These are phyloP conservation scores for Fusarium chlamydosporum DNA, from an alignment of 2,329 filamentous ascomycete genomes.

Conservation along the genomic window DNA sequence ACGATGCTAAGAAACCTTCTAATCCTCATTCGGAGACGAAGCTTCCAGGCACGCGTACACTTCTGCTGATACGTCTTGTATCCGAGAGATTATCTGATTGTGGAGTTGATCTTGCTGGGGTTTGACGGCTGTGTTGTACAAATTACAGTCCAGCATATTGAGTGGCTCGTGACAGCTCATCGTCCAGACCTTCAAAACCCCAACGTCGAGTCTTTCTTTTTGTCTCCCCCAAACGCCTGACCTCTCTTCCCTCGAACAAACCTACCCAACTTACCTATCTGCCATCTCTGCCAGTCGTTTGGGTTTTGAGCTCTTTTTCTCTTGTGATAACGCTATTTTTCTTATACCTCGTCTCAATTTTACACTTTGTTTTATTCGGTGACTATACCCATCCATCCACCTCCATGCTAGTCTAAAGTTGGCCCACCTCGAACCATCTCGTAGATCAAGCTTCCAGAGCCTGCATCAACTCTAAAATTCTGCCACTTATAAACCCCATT, in stretches of 20 bases:
- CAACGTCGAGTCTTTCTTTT: slow-evolving; percentile 20
- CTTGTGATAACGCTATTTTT: slow-evolving; percentile 2
- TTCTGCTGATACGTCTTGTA: slow-evolving; percentile 34
- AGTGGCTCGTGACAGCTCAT: slow-evolving; percentile 40
- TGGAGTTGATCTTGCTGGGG: slow-evolving; percentile 29
- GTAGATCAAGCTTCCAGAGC: slow-evolving; percentile 26
- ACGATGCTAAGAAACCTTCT: slow-evolving; percentile 31
- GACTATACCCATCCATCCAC: slow-evolving; percentile 18
- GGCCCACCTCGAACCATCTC: slow-evolving; percentile 17
- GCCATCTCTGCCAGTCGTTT: background rate
- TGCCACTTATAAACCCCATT: slow-evolving; percentile 21
- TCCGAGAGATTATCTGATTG: slow-evolving; percentile 10
- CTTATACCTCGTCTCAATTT: slow-evolving; percentile 4
- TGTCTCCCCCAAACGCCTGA: slow-evolving; percentile 26
- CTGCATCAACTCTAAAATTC: slow-evolving; percentile 32
- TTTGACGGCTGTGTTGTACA: slow-evolving; percentile 26
- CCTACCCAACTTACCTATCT: background rate
- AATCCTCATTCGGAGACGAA: slow-evolving; percentile 37
- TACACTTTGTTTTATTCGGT: slow-evolving; percentile 6
- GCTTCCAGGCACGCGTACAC: slow-evolving; percentile 27
- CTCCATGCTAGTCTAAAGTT: background rate
- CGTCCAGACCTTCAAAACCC: slow-evolving; percentile 21
- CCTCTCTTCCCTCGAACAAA: slow-evolving; percentile 2
- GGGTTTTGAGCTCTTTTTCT: background rate
- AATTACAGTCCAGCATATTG: slow-evolving; percentile 1